Evolutionary conservation across 2,329 filamentous ascomycete genomes (phyloP).

Genomic region (Colletotrichum liriopes): DNA sequence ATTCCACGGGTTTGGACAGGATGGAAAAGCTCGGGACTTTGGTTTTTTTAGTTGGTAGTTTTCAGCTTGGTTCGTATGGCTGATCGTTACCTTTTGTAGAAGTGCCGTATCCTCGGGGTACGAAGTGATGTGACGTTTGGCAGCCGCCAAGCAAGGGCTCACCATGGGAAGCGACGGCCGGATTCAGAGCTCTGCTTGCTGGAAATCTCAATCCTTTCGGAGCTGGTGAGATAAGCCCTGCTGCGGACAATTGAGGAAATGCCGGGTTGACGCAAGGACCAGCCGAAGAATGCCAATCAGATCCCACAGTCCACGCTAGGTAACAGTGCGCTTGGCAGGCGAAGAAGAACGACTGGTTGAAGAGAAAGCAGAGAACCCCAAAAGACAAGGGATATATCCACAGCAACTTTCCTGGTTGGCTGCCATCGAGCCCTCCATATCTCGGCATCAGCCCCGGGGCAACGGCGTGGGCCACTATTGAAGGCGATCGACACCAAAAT

Average conservation of each 20-base stretch:
- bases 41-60: not conserved
- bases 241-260: not conserved
- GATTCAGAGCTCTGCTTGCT: not conserved
- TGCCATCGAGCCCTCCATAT: not conserved
- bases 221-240: not conserved
- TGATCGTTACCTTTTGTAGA: not conserved
- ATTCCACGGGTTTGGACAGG: not conserved
- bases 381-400: not conserved
- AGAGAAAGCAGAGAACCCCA: no score
- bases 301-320: not conserved
- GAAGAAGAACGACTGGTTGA: not conserved
- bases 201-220: not conserved
- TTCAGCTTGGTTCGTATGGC: not conserved
- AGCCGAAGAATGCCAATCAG: not conserved
- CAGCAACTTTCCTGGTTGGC: not conserved
- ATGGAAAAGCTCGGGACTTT: not conserved
- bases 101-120: not conserved
- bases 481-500: conserved; percentile 19
- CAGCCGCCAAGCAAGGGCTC: not conserved
- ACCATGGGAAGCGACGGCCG: not conserved
- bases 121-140: not conserved
- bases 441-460: not conserved
- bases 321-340: not conserved
- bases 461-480: conserved; percentile 15
- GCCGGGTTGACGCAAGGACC: not conserved